Conservation (phyloP, 2,329 filamentous ascomycete genomes). For the Teratosphaeria nubilosa region DNA sequence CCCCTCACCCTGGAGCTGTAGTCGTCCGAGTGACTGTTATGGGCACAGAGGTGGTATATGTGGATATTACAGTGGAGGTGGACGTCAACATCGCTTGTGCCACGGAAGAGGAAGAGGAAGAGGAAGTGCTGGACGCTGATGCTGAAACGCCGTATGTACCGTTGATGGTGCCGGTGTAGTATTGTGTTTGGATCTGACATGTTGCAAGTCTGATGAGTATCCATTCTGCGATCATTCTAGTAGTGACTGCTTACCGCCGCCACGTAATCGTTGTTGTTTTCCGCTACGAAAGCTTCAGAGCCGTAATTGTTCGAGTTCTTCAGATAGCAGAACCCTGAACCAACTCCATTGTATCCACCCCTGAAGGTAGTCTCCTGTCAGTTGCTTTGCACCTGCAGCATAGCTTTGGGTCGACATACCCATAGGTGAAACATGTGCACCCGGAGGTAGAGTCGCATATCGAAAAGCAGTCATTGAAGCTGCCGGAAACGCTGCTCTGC, state of each 20-base stretch:
- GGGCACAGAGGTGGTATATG: not conserved
- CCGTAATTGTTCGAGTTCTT: not conserved
- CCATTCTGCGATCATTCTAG: not conserved
- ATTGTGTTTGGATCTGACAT: not conserved
- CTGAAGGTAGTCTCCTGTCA: not conserved
- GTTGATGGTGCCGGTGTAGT: not conserved
- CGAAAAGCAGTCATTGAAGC: not conserved
- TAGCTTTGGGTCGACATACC: not conserved
- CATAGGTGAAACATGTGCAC: not conserved
- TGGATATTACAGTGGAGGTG: not conserved
- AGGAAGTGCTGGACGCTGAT: not conserved
- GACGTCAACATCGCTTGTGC: not conserved
- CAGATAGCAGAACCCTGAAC: not conserved
- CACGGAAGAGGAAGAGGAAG: not conserved
- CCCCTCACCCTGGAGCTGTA: not conserved
- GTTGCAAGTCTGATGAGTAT: not conserved
- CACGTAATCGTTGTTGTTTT: not conserved
- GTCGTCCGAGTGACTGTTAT: not conserved
- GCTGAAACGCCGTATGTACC: not conserved
- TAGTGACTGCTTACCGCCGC: not conserved
- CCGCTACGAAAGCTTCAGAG: not conserved
- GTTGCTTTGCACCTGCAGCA: not conserved
- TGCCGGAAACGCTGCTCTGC: not conserved
- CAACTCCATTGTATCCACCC: not conserved
- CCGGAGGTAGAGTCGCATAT: not conserved